Base-by-base conservation (phyloP, 129 eudicot species). In the Erigeron canadensis region DNA sequence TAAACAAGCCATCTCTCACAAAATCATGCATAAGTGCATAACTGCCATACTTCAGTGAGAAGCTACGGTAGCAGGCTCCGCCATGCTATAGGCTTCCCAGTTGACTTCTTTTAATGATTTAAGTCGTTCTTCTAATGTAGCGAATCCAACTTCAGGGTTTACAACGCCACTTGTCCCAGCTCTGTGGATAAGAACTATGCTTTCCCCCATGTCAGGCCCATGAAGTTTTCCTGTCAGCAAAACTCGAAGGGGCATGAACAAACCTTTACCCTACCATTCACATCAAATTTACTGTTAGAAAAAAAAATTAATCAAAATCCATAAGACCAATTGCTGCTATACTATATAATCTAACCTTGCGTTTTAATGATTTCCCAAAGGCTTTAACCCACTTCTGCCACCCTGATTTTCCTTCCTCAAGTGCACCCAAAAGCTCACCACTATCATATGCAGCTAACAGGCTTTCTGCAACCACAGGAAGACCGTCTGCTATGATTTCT, bases 181-280 rank as follows among this genome's bases (percentile, higher is more conserved):
- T 77, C 71, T 80, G 65, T 82, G 77, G 11, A 92, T 71, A 56
- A 92, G 72, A 47, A 85, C 77, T 42, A 89, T 70, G 76, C 84
- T 76, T 45, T 72, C 72, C 43, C 88, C 98, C 83, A 89, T 86
- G 13, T 89, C 98, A 28, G 98, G 98, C 18, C 98, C 98, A 41
- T 92, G 98, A 50, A 92, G 96, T 84, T 86, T 89, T 70, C 98
- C 98, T 10, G 98, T 92, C 57, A 92, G 81, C 85, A 89, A 63
- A 73, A 92, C 84, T 71, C 98, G 82, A 12, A 92, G 85, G 47
- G 98, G 98, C 98, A 92, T 89, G 87, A 92, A 92, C 53, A 92
- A 88, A 50, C 82, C 75, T 83, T 92, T 89, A 37, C 98, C 98
- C 98, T 92, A 89, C 43, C 76, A 2, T 55, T 12, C 61, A 61